phyloP scores from a whole-genome alignment of 129 eudicot species.

The Saposhnikovia divaricata region DNA sequence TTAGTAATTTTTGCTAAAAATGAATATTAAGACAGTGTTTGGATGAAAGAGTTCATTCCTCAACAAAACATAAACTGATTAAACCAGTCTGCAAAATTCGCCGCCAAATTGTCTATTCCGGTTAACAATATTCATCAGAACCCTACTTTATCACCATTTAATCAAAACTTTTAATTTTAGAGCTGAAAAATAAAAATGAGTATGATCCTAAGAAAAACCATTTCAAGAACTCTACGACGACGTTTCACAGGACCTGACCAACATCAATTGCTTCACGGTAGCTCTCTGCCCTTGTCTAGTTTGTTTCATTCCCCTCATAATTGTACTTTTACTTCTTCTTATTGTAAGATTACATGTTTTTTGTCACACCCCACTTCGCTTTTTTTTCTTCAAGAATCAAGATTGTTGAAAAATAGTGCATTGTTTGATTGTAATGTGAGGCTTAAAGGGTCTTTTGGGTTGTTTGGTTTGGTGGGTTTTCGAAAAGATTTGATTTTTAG shows the following conservation, averaged over 20 bases:
- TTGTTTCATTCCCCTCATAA: conserved; percentile 45
- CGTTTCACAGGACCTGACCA: conserved; percentile 16
- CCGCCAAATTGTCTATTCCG: too few relatives aligned
- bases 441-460: conserved; percentile 1
- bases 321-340: conserved; percentile 35
- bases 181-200: neutral
- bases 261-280: conserved; percentile 32
- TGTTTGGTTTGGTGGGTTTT: conserved; percentile 1
- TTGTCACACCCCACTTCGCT: conserved; percentile 71
- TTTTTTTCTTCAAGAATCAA: conserved; percentile 27
- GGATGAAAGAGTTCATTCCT: too few relatives aligned
- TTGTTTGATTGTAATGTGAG: neutral
- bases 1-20: too few relatives aligned
- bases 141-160: neutral
- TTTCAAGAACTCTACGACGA: conserved; percentile 9
- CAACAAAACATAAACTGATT: too few relatives aligned
- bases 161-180: neutral
- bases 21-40: too few relatives aligned
- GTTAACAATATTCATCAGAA: neutral
- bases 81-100: too few relatives aligned
- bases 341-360: conserved; percentile 48
- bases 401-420: neutral
- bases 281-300: conserved; percentile 69
- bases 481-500: conserved; percentile 1
- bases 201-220: neutral